Evolutionary conservation across 2,329 filamentous ascomycete genomes (phyloP).

Genomic region (Ophiocordyceps australis): DNA sequence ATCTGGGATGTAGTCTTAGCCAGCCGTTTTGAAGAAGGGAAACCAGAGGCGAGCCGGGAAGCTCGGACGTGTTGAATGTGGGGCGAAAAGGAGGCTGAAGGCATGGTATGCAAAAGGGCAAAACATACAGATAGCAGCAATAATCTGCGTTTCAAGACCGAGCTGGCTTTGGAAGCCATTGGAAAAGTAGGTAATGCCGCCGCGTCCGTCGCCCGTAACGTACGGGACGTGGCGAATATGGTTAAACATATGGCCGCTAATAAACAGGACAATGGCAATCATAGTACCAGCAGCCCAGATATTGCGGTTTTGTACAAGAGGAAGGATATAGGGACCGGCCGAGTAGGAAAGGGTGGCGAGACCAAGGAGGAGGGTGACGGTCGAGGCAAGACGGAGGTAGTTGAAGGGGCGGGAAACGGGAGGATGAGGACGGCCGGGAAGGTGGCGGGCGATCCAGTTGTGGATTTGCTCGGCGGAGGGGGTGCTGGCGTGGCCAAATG

Average conservation of each 20-base stretch:
- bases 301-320: conserved; percentile 75
- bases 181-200: conserved; percentile 81
- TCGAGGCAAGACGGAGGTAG: conserved; percentile 55
- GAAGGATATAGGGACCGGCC: conserved; percentile 61
- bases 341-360: conserved; percentile 49
- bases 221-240: conserved; percentile 95
- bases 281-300: conserved; percentile 84
- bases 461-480: conserved; percentile 63
- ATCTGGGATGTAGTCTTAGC: conserved; percentile 24
- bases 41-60: no score
- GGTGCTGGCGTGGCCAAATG: conserved; percentile 27
- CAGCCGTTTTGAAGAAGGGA: no score
- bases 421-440: conserved; percentile 64
- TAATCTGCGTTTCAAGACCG: conserved; percentile 86
- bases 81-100: background rate
- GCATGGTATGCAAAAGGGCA: background rate
- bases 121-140: conserved; percentile 78
- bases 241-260: conserved; percentile 97
- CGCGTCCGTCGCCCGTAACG: conserved; percentile 65
- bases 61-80: no score
- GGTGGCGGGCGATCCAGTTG: conserved; percentile 59
- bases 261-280: conserved; percentile 81
- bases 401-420: conserved; percentile 72
- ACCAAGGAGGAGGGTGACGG: conserved; percentile 52
- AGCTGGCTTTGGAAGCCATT: conserved; percentile 85